Percentiles rank a stretch among this genome's conserved stretches.
Evolutionary conservation across 352 stramenopile genomes (phyloP).

Genomic region (Globisporangium canariense): DNA sequence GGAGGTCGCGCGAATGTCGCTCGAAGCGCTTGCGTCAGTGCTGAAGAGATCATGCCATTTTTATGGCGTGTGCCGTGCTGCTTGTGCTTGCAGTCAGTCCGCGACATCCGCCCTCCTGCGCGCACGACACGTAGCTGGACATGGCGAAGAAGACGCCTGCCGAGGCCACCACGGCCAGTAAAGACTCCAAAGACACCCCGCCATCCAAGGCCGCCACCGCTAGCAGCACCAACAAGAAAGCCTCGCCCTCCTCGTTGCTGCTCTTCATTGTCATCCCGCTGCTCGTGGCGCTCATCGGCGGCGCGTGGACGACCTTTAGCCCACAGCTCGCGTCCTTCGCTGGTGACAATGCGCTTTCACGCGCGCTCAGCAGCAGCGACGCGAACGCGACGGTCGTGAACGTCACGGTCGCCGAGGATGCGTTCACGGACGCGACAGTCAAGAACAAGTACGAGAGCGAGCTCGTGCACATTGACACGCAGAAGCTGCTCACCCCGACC

Average conservation of each 20-base stretch:
- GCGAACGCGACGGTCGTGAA: not conserved
- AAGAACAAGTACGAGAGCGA: conserved; percentile 60
- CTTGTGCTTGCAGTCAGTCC: not conserved
- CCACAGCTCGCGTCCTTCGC: not conserved
- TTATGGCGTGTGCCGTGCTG: not conserved
- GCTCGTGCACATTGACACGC: conserved; percentile 41
- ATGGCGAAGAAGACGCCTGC: not conserved
- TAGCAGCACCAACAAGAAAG: not conserved
- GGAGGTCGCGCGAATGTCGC: not conserved
- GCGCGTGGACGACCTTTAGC: conserved; percentile 19
- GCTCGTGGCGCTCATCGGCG: conserved; percentile 33
- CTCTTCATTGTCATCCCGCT: conserved; percentile 32
- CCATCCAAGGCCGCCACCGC: not conserved
- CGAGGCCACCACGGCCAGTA: not conserved
- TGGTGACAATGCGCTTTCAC: not conserved
- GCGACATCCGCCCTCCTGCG: not conserved
- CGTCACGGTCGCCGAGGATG: not conserved
- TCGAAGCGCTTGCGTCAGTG: not conserved
- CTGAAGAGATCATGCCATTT: conserved; percentile 1
- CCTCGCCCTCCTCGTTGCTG: conserved; percentile 15
- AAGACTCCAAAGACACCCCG: not conserved
- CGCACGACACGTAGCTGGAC: not conserved
- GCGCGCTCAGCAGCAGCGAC: conserved; percentile 9
- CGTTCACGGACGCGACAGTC: conserved; percentile 19
- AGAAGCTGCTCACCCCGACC: conserved; percentile 28